Base-by-base conservation (phyloP, 75 land plant species). In the Sequoiadendron giganteum region DNA sequence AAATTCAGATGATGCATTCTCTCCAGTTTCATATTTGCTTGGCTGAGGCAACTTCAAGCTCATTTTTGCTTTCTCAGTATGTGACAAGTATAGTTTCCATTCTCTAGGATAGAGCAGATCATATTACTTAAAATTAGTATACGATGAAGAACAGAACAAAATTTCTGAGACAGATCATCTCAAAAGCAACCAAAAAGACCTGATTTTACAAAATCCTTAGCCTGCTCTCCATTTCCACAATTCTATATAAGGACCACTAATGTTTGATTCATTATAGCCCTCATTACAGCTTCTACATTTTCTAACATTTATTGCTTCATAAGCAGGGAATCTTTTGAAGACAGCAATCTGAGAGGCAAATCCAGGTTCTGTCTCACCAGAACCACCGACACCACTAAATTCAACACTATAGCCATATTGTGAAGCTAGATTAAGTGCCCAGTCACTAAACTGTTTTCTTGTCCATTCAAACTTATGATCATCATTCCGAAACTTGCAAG, bases 401-500 rank as follows among this genome's bases (percentile, higher is more conserved):
- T 97, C 92, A 36, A 98, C 99, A 76, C 56, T 88, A 87, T 98
- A 98, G 40, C 91, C 89, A 88, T 93, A 96, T 87, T 77, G 89
- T 39, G 85, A 76, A 10, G 99, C 99, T 25, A 98, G 89, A 3
- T 91, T 82, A 13, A 85, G 65, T 68, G 99, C 99, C 99, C 99
- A 98, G 13, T 86, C 54, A 47, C 91, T 89, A 83, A 98, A 98
- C 88, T 98, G 96, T 34, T 92, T 90, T 77, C 99, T 89, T 14
- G 99, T 98, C 99, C 99, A 98, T 87, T 98, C 99, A 91, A 98
- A 98, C 85, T 98, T 94, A 86, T 98, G 99, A 88, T 98, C 99
- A 88, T 95, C 94, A 87, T 97, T 97, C 68, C 99, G 91, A 86
- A 98, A 94, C 83, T 86, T 97, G 45, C 89, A 90, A 9, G 91